Evolutionary conservation across 139 green algal genomes (phyloP), one percentile per base, ranked within the genome.

Genomic region (Tetratostichococcus sp.): DNA sequence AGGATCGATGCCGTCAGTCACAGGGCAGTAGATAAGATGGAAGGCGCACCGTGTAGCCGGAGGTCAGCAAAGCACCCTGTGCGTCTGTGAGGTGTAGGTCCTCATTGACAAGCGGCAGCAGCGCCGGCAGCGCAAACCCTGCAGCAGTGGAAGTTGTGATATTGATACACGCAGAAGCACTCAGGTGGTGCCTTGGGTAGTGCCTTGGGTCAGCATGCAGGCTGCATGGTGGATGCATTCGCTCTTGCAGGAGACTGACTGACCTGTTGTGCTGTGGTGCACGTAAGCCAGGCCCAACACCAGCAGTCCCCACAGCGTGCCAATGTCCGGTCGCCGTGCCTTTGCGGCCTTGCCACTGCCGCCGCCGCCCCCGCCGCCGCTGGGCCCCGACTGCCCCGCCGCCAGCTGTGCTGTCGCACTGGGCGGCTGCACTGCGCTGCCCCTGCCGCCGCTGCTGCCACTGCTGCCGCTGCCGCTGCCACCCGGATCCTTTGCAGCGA

Each of bases 81-180:
- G 79, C 82, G 78, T 96, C 91, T 4, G 75, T 73, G 23, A 96
- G 85, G 30, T 87, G 30, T 43, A 97, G 74, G 65, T 94, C 90
- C n/a, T 82, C 79, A 4, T 79, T 85, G 76, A 97, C 93, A 77
- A 93, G 86, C 14, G 92, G 92, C 69, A 97, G 78, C 80, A 97
- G 82, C 0, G 90, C 88, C 31, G 92, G 92, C 65, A 97, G 75
- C 25, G 83, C 88, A 84, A 92, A 97, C 21, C 85, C 77, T 82
- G 77, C 77, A 72, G 21, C 35, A 74, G 28, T 66, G 6, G 23
- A 66, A 30, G 58, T 16, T 66, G 11, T 66, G 31, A 16, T 39
- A 35, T n/a, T 28, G 25, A 14, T 70, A n/a, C n/a, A n/a, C n/a
- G n/a, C n/a, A n/a, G n/a, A n/a, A n/a, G n/a, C n/a, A n/a, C n/a